Base-by-base conservation (phyloP, 768 basidiomycete genomes). In the Cyathus striatus region DNA sequence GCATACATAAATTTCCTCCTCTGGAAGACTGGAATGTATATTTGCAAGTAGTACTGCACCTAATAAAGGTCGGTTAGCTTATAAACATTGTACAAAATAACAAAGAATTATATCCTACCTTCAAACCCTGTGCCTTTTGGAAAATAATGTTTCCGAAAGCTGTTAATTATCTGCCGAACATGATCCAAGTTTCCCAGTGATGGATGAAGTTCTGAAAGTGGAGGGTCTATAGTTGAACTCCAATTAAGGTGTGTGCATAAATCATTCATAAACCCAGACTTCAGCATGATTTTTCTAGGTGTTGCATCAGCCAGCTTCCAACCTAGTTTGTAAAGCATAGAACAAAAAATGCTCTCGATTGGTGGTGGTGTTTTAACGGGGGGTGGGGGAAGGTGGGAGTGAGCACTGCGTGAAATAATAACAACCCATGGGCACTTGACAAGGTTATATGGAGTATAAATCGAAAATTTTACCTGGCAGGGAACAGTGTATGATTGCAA, bases 301-400 rank as follows among this genome's bases (percentile, higher is more conserved):
- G 59, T 60, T n/a, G 56, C 52, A 43, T 60, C 59, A 0, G 56
- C 56, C 0, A 60, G 54, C 40, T 50, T 49, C 59, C 59, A 60
- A 5, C 44, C 50, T 38, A 60, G 33, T 4, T 42, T 34, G 3
- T 40, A 30, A 5, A 60, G 32, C 10, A 59, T 17, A 2, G 41
- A 38, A 13, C 27, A 2, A 14, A 59, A 55, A 3, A 51, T 20
- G 16, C 46, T 40, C 1, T 46, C 25, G 14, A 52, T 25, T 0
- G 30, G 22, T 7, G 50, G 49, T n/a, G n/a, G n/a, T n/a, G n/a
- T n/a, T n/a, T n/a, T n/a, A n/a, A n/a, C n/a, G n/a, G n/a, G n/a
- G n/a, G n/a, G n/a, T n/a, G n/a, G n/a, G n/a, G n/a, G n/a, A n/a
- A n/a, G n/a, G n/a, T n/a, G n/a, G n/a, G n/a, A n/a, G n/a, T n/a